phyloP scores from a whole-genome alignment of 1,284 basidiomycete species.

The Inonotus hispidus region DNA sequence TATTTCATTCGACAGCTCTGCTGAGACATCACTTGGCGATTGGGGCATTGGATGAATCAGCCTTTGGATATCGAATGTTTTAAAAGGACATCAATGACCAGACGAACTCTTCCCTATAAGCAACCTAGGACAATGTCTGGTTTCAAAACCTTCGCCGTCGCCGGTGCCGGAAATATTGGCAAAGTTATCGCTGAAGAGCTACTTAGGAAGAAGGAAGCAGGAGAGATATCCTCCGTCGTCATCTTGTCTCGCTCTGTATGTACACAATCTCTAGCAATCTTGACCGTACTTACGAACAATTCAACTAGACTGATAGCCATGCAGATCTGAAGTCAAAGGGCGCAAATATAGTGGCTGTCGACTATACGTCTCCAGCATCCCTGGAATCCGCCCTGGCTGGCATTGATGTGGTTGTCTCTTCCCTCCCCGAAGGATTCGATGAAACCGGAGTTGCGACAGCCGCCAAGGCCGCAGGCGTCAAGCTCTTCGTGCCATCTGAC shows the following conservation, averaged over 20 bases:
- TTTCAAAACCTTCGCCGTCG: constrained; percentile 24
- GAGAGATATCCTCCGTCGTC: constrained; percentile 11
- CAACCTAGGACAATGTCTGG: constrained; percentile 20
- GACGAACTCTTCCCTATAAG: neutral
- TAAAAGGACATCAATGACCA: neutral
- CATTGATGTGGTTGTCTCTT: constrained; percentile 32
- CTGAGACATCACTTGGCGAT: neutral
- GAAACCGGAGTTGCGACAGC: constrained; percentile 29
- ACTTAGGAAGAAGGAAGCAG: constrained; percentile 21
- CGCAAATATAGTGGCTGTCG: constrained; percentile 27
- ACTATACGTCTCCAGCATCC: constrained; percentile 28
- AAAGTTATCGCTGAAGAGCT: constrained; percentile 23
- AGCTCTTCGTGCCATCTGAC: constrained; percentile 36
- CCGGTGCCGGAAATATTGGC: constrained; percentile 24
- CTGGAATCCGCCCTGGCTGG: constrained; percentile 29
- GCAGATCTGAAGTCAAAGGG: constrained; percentile 21
- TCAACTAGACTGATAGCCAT: neutral
- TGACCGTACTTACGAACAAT: neutral
- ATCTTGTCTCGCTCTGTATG: constrained; percentile 28
- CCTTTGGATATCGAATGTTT: neutral
- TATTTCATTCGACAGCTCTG: no score
- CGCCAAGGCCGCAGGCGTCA: constrained; percentile 34
- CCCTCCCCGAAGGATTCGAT: constrained; percentile 27
- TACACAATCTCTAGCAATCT: constrained; percentile 24
- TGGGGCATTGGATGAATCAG: neutral